Evolutionary conservation across 192 early-diverging fungal species (phyloP).

Genomic region (Dimargaris xerosporica): DNA sequence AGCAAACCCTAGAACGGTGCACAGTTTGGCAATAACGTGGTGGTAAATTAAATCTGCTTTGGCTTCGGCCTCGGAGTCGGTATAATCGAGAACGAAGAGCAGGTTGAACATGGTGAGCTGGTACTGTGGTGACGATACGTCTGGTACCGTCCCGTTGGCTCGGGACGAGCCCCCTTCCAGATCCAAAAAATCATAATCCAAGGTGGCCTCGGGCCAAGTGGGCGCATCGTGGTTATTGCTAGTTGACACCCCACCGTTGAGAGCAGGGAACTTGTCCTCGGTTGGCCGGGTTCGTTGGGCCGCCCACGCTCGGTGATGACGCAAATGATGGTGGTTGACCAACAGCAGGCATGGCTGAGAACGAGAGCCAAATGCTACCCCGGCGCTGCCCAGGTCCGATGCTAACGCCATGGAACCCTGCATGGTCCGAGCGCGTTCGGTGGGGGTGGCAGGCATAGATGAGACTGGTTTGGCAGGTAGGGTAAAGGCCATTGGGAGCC

Average conservation of each 20-base stretch:
- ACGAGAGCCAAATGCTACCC: no score
- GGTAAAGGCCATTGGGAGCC: background rate
- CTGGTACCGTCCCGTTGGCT: background rate
- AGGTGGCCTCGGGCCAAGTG: background rate
- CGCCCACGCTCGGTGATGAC: no score
- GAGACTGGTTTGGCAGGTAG: no score
- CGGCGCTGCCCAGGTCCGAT: background rate
- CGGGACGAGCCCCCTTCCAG: background rate
- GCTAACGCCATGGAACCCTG: background rate
- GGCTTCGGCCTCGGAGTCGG: background rate
- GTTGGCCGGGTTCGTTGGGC: background rate
- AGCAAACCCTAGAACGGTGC: background rate
- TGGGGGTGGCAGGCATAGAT: no score
- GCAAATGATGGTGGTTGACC: background rate
- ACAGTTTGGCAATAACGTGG: constrained; percentile 3
- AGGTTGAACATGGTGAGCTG: background rate
- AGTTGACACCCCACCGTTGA: background rate
- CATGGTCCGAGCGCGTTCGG: background rate
- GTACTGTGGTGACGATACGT: background rate
- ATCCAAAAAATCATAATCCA: constrained; percentile 2
- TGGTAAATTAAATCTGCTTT: constrained; percentile 2
- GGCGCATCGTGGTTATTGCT: background rate
- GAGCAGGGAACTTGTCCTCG: background rate
- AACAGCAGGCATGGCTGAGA: no score
- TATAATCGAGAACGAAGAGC: background rate